Evolutionary conservation across 2,329 filamentous ascomycete genomes (phyloP).

Genomic region (Cytospora schulzeri): DNA sequence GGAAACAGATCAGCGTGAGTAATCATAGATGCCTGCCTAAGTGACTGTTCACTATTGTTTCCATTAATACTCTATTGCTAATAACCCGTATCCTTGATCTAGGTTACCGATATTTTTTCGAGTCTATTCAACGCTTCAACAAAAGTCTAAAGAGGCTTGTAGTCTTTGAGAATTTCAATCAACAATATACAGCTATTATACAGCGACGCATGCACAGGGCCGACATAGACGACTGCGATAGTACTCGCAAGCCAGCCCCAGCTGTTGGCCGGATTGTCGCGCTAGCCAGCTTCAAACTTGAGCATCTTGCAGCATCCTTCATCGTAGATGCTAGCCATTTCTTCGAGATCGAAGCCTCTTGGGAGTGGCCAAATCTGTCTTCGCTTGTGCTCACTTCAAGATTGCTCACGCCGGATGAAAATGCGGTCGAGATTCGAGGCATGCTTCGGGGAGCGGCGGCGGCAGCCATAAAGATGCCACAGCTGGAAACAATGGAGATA

Average conservation of each 20-base stretch:
- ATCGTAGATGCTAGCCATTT: conserved; percentile 37
- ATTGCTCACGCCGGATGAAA: conserved; percentile 32
- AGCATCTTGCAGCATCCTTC: conserved; percentile 36
- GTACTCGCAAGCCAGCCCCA: conserved; percentile 29
- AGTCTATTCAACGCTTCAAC: conserved; percentile 28
- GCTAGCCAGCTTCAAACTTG: conserved; percentile 34
- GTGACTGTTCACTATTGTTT: conserved; percentile 28
- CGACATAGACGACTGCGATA: conserved; percentile 24
- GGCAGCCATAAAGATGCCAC: conserved; percentile 37
- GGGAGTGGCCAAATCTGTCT: conserved; percentile 37
- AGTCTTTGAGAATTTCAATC: conserved; percentile 39
- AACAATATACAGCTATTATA: conserved; percentile 34
- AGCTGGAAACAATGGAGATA: conserved; percentile 39
- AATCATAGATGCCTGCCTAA: conserved; percentile 24
- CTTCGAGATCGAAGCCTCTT: conserved; percentile 33
- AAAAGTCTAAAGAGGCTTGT: conserved; percentile 29
- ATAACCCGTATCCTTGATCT: conserved; percentile 26
- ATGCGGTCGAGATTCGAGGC: conserved; percentile 28
- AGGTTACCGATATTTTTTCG: conserved; percentile 31
- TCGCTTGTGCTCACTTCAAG: conserved; percentile 38
- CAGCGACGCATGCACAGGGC: conserved; percentile 26
- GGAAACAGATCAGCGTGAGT: conserved; percentile 30
- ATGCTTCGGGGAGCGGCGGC: conserved; percentile 33
- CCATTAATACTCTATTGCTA: conserved; percentile 11
- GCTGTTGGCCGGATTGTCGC: conserved; percentile 32